Conservation (phyloP, 371 early-diverging fungal genomes). For the Apophysomyces elegans region DNA sequence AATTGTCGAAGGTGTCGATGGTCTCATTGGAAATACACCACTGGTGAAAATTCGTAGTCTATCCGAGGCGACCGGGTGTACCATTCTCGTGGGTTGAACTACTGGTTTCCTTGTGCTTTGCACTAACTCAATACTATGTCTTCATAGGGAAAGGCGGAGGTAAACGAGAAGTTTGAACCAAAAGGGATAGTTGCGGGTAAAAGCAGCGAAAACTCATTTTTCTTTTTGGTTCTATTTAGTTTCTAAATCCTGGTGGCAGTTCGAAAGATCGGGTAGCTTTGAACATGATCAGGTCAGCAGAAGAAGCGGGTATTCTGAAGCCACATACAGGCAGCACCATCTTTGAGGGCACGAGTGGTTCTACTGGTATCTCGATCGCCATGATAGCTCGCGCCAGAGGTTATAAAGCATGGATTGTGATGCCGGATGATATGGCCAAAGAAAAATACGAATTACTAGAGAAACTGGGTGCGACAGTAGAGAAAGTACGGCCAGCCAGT, state of each 20-base stretch:
- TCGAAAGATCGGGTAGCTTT: constrained; percentile 94
- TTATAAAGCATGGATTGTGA: constrained; percentile 90
- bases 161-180: constrained; percentile 1
- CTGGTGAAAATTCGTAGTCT: constrained; percentile 85
- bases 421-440: constrained; percentile 93
- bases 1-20: constrained; percentile 72
- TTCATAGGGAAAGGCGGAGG: constrained; percentile 51
- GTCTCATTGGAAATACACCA: constrained; percentile 89
- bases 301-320: constrained; percentile 60
- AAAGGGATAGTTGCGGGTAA: neutral
- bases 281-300: constrained; percentile 82
- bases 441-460: constrained; percentile 90
- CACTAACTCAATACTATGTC: neutral
- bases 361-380: constrained; percentile 85
- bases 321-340: constrained; percentile 77
- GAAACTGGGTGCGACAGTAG: constrained; percentile 88
- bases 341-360: constrained; percentile 94
- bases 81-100: constrained; percentile 67
- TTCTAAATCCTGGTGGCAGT: constrained; percentile 93
- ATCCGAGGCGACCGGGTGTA: constrained; percentile 89
- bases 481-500: constrained; percentile 89
- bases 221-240: constrained; percentile 47
- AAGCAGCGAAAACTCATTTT: neutral
- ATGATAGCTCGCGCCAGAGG: constrained; percentile 86
- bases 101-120: neutral